Evolutionary conservation across 202 grass and related monocot species (phyloP), one percentile per base, ranked within the genome.

Genomic region (Panicum virgatum): DNA sequence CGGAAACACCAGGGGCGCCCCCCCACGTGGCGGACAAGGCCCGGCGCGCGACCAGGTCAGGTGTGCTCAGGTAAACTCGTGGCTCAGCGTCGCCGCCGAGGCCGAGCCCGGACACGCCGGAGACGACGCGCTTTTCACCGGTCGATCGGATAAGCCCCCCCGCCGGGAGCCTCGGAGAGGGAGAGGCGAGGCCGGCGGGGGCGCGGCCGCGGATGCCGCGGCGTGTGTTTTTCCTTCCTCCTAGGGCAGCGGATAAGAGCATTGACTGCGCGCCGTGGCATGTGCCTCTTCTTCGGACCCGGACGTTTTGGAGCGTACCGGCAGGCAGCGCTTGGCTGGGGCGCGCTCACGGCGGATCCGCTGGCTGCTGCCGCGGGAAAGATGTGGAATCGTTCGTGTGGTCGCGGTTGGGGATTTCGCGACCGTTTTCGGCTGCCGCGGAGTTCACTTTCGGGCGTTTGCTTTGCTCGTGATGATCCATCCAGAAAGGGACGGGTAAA

Each of bases 51-150:
- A 10, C 54, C 62, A 71, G 53, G 52, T 84, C 62, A 71, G 53
- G 52, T 84, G 81, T 6, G 32, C 32, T 34, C 14, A 18, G 54
- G 64, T 5, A 81, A 81, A 47, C 82, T 81, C 37, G 77, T 85
- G 87, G 87, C 72, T 81, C 69, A 71, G 87, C n/a, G 23, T 72
- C 46, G 16, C 2, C 47, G 29, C 22, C 3, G 27, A 15, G 5
- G 29, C 22, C 3, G 27, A 15, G 5, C 51, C 38, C 64, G 43
- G 43, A 23, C 16, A 18, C 22, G 48, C 34, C 66, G 64, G 64
- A 37, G 34, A 3, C 29, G 2, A 2, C 29, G 30, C 5, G 0
- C 64, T 67, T 66, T 69, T 16, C 66, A 9, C 38, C 1, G 39
- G 19, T 10, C 14, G 43, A 47, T 5, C 4, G 45, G 69, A 72